A percentile compares a stretch with the other conserved stretches of the same genome.
Conservation (phyloP, 2,329 filamentous ascomycete genomes). For the Aspergillus glaucus region DNA sequence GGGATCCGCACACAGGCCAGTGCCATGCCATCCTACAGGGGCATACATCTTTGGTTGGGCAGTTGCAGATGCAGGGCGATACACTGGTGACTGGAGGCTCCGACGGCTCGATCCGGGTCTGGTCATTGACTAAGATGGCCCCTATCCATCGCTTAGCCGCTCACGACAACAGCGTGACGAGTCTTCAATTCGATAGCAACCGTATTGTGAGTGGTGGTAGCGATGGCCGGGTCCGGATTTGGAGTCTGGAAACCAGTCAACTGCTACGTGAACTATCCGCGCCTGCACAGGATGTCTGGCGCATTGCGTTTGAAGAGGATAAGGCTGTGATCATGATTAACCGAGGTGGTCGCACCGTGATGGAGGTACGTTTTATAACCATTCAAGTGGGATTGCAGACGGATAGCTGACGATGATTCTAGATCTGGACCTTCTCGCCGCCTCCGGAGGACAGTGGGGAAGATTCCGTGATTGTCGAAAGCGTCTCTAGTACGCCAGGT, state of each 20-base stretch:
- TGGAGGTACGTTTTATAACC: constrained; percentile 68
- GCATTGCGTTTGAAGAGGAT: constrained; percentile 96
- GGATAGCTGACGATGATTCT: constrained; percentile 9
- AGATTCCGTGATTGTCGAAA: constrained; percentile 22
- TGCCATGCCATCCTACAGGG: constrained; percentile 90
- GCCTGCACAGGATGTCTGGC: constrained; percentile 92
- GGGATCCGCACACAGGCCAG: constrained; percentile 83
- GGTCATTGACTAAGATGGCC: constrained; percentile 84
- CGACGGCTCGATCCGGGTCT: constrained; percentile 91
- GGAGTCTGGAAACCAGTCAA: constrained; percentile 88
- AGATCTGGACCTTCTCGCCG: constrained; percentile 95
- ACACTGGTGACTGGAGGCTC: constrained; percentile 94
- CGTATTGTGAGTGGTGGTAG: constrained; percentile 93
- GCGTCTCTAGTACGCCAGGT: constrained; percentile 28
- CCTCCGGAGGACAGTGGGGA: constrained; percentile 43
- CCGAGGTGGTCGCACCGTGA: constrained; percentile 77
- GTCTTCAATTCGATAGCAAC: constrained; percentile 92
- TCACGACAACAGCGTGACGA: constrained; percentile 97
- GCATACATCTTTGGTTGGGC: constrained; percentile 92
- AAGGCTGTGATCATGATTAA: constrained; percentile 95
- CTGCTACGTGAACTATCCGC: constrained; percentile 85
- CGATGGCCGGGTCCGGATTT: constrained; percentile 97
- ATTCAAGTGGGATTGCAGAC: too few relatives aligned
- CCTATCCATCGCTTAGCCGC: constrained; percentile 92
- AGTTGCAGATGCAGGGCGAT: constrained; percentile 90